A percentile compares a stretch with the other conserved stretches of the same genome.
These are phyloP conservation scores for Magnolia sinica DNA, from an alignment of 164 flowering plant genomes.

Conservation along the genomic window DNA sequence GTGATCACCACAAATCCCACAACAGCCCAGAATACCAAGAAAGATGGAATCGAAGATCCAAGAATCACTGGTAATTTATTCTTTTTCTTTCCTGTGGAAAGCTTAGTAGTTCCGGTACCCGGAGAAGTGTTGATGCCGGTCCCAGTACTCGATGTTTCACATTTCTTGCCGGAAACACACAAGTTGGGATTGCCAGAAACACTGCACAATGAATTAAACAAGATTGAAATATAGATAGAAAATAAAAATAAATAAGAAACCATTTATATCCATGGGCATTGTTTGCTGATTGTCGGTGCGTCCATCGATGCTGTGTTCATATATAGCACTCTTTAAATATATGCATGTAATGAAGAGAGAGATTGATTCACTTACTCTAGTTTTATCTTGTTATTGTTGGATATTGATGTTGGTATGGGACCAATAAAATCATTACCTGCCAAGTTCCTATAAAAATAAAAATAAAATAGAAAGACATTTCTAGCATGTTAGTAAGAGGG, in stretches of 20 bases:
- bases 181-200: slow-evolving; percentile 13
- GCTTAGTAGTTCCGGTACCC: not conserved
- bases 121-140: not conserved
- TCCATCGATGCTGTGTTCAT: not conserved
- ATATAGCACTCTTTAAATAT: not conserved
- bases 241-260: not conserved
- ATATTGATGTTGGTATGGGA: slow-evolving; percentile 23
- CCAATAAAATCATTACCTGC: slow-evolving; percentile 26
- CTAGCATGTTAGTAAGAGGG: not conserved
- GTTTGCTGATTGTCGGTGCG: no score
- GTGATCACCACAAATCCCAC: not conserved
- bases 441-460: slow-evolving; percentile 24
- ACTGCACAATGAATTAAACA: not conserved
- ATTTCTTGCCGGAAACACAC: not conserved
- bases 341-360: not conserved
- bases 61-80: slow-evolving; percentile 11
- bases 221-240: not conserved
- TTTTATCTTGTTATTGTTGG: slow-evolving; percentile 16
- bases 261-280: no score
- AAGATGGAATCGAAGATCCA: slow-evolving; percentile 8
- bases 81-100: slow-evolving; percentile 1
- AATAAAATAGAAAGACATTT: not conserved
- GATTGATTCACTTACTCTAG: slow-evolving; percentile 18
- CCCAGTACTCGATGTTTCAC: not conserved
- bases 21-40: slow-evolving; percentile 5